A percentile compares a stretch with the other conserved stretches of the same genome.
Conservation (phyloP, 2,329 filamentous ascomycete genomes). For the Colletotrichum sp. region DNA sequence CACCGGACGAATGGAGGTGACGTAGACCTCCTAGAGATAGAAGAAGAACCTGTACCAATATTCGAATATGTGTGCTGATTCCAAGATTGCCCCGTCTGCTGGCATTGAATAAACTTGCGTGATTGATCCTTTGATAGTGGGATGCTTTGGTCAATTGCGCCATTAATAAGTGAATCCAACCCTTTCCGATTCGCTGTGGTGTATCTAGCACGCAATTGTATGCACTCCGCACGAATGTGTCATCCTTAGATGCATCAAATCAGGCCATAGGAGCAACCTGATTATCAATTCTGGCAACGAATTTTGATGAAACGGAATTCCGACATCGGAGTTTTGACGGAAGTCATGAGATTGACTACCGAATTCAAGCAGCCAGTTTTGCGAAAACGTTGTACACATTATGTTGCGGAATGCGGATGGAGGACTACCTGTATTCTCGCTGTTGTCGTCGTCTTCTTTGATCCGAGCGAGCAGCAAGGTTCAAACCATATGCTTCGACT, state of each 20-base stretch:
- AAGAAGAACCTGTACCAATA: background rate
- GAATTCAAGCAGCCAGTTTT: background rate
- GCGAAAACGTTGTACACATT: background rate
- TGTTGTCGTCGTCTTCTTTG: background rate
- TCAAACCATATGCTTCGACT: background rate
- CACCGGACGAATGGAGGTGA: background rate
- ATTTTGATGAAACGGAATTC: background rate
- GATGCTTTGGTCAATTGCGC: background rate
- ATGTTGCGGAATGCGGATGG: background rate
- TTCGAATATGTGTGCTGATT: background rate
- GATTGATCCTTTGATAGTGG: background rate
- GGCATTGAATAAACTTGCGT: background rate
- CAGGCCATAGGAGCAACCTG: background rate
- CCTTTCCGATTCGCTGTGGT: background rate
- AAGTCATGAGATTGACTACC: background rate
- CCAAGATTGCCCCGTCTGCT: background rate
- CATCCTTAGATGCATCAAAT: background rate
- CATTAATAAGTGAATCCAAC: background rate
- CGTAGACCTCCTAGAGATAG: background rate
- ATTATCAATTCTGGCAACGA: background rate
- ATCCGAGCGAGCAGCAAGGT: background rate
- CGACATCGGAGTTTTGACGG: background rate
- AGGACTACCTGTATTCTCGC: background rate
- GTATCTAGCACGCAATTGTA: background rate
- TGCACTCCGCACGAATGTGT: background rate